Conservation (phyloP, 2,329 filamentous ascomycete genomes). For the Chaetomiaceae sp. region DNA sequence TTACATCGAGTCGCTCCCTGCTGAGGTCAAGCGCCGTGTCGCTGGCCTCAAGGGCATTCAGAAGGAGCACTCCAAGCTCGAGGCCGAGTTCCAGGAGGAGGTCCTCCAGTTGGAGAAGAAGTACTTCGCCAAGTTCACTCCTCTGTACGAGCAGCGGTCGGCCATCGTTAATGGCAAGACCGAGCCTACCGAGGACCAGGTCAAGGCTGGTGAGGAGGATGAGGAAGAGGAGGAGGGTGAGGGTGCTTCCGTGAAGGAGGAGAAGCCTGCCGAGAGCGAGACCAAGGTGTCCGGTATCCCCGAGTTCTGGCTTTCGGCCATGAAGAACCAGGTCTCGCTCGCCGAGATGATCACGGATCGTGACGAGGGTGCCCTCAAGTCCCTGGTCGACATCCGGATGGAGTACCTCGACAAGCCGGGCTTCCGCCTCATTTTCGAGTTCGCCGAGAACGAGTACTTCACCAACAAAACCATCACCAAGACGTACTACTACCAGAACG, state of each 20-base stretch:
- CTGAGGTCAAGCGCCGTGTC: conserved; percentile 85
- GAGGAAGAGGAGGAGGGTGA: conserved; percentile 54
- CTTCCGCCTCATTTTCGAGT: conserved; percentile 98
- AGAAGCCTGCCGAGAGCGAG: conserved; percentile 52
- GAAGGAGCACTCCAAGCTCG: conserved; percentile 97
- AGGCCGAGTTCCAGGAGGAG: conserved; percentile 98
- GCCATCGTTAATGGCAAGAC: conserved; percentile 81
- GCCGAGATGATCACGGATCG: conserved; percentile 98
- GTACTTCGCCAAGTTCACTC: conserved; percentile 98
- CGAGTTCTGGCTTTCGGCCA: conserved; percentile 98
- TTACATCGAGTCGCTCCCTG: conserved; percentile 93
- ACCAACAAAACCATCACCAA: conserved; percentile 96
- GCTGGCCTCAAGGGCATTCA: conserved; percentile 96
- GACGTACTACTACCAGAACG: conserved; percentile 98
- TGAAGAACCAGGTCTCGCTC: conserved; percentile 98
- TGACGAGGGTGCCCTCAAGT: conserved; percentile 89
- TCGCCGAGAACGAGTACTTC: conserved; percentile 93
- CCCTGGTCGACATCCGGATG: conserved; percentile 91
- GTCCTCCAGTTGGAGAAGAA: conserved; percentile 98
- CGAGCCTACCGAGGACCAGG: conserved; percentile 83
- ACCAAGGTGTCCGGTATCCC: conserved; percentile 70
- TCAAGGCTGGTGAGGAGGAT: conserved; percentile 79
- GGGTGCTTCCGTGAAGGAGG: conserved; percentile 50
- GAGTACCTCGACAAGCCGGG: conserved; percentile 98
- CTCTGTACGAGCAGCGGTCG: conserved; percentile 91